Evolutionary conservation across 2,329 filamentous ascomycete genomes (phyloP).

Genomic region (Trichophyton equinum): DNA sequence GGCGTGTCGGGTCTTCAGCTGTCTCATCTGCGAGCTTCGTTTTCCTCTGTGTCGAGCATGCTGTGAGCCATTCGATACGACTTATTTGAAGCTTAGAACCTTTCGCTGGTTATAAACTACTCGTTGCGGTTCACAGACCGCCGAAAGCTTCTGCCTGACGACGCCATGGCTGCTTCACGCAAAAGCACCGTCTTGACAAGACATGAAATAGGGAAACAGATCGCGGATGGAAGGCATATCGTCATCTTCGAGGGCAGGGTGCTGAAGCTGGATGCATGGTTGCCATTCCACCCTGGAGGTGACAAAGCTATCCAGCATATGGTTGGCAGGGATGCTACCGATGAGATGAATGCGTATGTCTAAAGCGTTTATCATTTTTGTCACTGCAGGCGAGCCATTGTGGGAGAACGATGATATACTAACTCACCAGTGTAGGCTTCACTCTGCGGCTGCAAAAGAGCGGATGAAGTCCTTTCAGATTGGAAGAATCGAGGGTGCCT

Average conservation of each 20-base stretch:
- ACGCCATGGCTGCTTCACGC: conserved; percentile 14
- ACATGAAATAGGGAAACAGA: conserved; percentile 63
- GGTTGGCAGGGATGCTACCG: conserved; percentile 85
- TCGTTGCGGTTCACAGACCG: neutral
- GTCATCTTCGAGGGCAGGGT: conserved; percentile 72
- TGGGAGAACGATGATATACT: neutral
- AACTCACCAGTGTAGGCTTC: conserved; percentile 46
- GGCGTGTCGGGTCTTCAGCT: neutral
- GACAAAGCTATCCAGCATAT: conserved; percentile 85
- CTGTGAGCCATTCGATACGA: neutral
- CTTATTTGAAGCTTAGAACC: neutral
- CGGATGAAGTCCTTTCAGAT: conserved; percentile 75
- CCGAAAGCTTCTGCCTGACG: neutral
- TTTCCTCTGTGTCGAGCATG: neutral
- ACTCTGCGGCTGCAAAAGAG: conserved; percentile 62
- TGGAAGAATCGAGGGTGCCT: conserved; percentile 65
- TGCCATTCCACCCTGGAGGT: conserved; percentile 82
- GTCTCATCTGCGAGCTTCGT: neutral
- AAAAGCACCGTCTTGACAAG: conserved; percentile 45
- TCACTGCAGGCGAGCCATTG: neutral
- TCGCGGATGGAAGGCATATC: conserved; percentile 67
- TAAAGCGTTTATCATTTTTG: neutral
- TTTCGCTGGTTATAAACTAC: neutral
- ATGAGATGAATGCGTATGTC: conserved; percentile 73
- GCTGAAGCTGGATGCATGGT: conserved; percentile 77